Evolutionary conservation across 805 yeast species (phyloP), one percentile per base, ranked within the genome.

Genomic region (Kodamaea nitidulidarum): DNA sequence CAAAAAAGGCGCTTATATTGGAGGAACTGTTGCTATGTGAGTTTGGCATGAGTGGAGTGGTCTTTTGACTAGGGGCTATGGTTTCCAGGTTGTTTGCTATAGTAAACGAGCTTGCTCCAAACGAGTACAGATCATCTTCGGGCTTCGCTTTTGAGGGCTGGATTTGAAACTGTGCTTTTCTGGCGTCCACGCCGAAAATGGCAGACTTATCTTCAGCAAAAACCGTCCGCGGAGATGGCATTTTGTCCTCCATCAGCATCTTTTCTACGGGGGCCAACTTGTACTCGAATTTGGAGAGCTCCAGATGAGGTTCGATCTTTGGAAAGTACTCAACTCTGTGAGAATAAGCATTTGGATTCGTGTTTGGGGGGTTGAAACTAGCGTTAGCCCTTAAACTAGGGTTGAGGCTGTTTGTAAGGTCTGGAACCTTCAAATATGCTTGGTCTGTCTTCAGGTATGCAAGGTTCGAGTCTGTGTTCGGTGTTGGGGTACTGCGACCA

Each of bases 31-130:
- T 43, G 28, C 34, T 36, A 7, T 25, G 36, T 5, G 41, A 41
- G 18, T 22, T 36, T 10, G 36, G 29, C 9, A 18, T 16, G 12
- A 34, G 10, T n/a, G 10, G 25, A 4, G 15, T 4, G 4, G 27
- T 18, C 7, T 10, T 34, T 9, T 22, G 17, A 3, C 15, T 21
- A 7, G 42, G 43, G 2, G 44, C 21, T 9, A 17, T 26, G 27
- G 4, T 10, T 10, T 7, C 27, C 3, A 24, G 26, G 15, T 28
- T 56, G 24, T 52, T 49, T n/a, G 59, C 54, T 32, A 58, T 55
- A 4, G 65, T 55, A 46, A 65, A 65, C 2, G 67, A 58, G 42
- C 65, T 58, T 33, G 60, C 41, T 30, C 61, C 63, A 49, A 63
- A 62, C 1, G 64, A 51, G 39, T 53, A 60, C 38, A 46, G 61